Evolutionary conservation across 169 alveolate genomes (phyloP).

Genomic region (Haemoproteus tartakovskyi): DNA sequence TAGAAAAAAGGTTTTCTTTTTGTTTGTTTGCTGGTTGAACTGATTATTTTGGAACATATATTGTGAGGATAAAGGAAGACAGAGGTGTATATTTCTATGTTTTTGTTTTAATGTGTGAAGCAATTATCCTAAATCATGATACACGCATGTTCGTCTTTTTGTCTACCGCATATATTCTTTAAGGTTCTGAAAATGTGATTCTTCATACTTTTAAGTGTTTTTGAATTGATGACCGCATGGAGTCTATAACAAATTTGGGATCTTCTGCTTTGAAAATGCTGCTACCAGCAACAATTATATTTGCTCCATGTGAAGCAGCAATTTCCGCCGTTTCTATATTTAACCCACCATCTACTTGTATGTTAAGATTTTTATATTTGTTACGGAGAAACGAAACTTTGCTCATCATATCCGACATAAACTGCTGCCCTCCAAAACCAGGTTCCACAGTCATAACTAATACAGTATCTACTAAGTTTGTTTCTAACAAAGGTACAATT

Average conservation of each 20-base stretch:
- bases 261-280: conserved; percentile 70
- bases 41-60: no score
- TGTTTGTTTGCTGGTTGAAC: no score
- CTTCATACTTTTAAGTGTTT: no score
- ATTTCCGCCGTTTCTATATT: conserved; percentile 73
- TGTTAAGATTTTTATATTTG: conserved; percentile 68
- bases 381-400: conserved; percentile 77
- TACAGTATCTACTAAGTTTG: conserved; percentile 73
- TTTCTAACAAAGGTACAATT: conserved; percentile 48
- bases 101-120: no score
- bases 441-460: conserved; percentile 92
- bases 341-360: conserved; percentile 89
- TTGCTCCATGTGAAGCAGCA: conserved; percentile 86
- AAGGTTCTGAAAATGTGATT: no score
- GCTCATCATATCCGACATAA: conserved; percentile 82
- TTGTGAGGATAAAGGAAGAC: no score
- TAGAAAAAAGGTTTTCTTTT: no score
- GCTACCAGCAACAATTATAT: conserved; percentile 85
- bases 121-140: no score
- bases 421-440: conserved; percentile 90
- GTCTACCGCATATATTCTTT: no score
- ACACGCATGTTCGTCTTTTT: no score
- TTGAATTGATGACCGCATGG: conserved; percentile 64
- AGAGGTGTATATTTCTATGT: no score
- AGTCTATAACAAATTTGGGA: conserved; percentile 65